Evolutionary conservation across 495 filamentous ascomycete species (phyloP), one percentile per base, ranked within the genome.

Genomic region (Xylaria nigripes): DNA sequence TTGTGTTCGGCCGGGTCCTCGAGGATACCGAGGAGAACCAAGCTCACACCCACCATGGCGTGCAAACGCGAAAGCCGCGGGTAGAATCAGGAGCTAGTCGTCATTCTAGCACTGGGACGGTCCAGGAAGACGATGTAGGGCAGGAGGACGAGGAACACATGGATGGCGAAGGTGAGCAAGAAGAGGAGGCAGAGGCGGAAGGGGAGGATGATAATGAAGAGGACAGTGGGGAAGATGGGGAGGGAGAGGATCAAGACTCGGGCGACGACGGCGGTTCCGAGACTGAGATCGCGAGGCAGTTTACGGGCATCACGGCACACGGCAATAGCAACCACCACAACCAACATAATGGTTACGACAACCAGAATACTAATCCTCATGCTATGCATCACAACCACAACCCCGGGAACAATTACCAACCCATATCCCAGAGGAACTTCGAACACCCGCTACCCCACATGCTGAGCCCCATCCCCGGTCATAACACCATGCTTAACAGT

Each of bases 241-340:
- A 48, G 4, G 30, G 48, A 3, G 52, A 48, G 0, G 51, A 54
- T n/a, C 51, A 54, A 12, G 53, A 55, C 10, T 50, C 50, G 46
- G 46, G 50, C 23, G 52, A 34, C 18, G 52, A 55, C 27, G 23
- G 49, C 24, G 51, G 41, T 21, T 55, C 52, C 7, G 53, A 55
- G 13, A 46, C 53, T 8, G 53, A 55, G 46, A 55, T 55, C 15
- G 53, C 53, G 18, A 43, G 53, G 8, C 53, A 55, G 15, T 32
- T 55, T 38, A 55, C 46, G 29, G 44, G 13, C 16, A 22, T 30
- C 29, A 24, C 32, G 22, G 19, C 22, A 8, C 45, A 49, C 24
- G 7, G 34, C 34, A 21, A 9, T 0, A 18, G 1, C 27, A 9
- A 47, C 13, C 10, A 30, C 43, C 22, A 21, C 44, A 12, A 19